These are phyloP conservation scores for Cicer chorassanicum DNA, from an alignment of 306 rosid genomes.

Conservation along the genomic window DNA sequence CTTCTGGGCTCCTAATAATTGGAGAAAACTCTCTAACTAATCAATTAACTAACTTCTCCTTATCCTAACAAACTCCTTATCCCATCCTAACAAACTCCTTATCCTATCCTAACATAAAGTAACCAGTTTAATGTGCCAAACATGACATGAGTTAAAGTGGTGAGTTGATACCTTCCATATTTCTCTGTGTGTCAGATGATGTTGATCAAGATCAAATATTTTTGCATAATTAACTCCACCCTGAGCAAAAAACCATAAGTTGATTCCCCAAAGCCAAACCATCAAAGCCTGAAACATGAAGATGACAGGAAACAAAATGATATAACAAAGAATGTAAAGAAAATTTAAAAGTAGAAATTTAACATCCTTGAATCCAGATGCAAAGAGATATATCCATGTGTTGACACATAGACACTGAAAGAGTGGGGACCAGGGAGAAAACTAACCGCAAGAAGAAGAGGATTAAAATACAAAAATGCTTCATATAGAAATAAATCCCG, in stretches of 20 bases:
- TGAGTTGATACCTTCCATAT: conserved; percentile 84
- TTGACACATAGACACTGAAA: conserved; percentile 5
- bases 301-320: conserved; percentile 34
- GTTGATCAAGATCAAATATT: conserved; percentile 90
- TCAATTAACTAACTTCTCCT: no score
- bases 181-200: conserved; percentile 83
- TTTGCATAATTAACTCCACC: conserved; percentile 72
- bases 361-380: conserved; percentile 29
- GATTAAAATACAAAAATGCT: conserved; percentile 97
- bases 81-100: no score
- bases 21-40: no score
- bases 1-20: no score
- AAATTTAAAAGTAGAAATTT: conserved; percentile 25
- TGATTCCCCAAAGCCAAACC: conserved; percentile 99
- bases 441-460: conserved; percentile 93
- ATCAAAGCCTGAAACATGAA: conserved; percentile 76
- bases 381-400: conserved; percentile 33
- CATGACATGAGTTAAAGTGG: conserved; percentile 30
- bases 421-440: conserved; percentile 8
- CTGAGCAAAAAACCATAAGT: conserved; percentile 82
- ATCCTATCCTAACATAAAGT: background rate
- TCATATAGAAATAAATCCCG: conserved; percentile 89
- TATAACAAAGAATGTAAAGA: conserved; percentile 34
- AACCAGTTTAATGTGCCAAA: conserved; percentile 10
- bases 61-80: no score